phyloP scores from a whole-genome alignment of 1,284 basidiomycete genomes.

The Pseudozyma sp. region DNA sequence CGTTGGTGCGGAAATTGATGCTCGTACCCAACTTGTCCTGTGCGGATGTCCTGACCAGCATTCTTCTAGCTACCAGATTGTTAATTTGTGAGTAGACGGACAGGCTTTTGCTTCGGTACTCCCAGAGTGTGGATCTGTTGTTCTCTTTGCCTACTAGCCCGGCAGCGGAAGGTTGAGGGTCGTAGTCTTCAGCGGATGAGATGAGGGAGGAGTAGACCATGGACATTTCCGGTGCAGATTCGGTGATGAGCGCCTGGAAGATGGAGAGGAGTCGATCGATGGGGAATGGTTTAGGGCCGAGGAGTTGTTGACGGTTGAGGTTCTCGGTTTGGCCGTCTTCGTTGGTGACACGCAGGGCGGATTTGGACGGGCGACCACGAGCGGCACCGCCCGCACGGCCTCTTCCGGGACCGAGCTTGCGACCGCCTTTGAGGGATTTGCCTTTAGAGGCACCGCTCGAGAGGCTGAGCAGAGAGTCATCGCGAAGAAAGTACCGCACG shows the following conservation, averaged over 20 bases:
- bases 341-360: slow-evolving; percentile 22
- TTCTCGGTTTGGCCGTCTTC: slow-evolving; percentile 46
- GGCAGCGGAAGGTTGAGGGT: slow-evolving; percentile 61
- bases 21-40: slow-evolving; percentile 43
- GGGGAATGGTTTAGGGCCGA: slow-evolving; percentile 84
- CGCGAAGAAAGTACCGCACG: slow-evolving; percentile 69
- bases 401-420: slow-evolving; percentile 35
- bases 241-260: slow-evolving; percentile 82
- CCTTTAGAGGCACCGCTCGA: slow-evolving; percentile 34
- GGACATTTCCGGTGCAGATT: slow-evolving; percentile 76
- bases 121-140: slow-evolving; percentile 39
- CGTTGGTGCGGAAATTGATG: slow-evolving; percentile 51
- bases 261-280: slow-evolving; percentile 86
- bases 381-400: slow-evolving; percentile 23
- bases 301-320: slow-evolving; percentile 77
- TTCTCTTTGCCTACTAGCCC: slow-evolving; percentile 44
- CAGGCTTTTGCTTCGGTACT: slow-evolving; percentile 28
- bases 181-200: slow-evolving; percentile 11
- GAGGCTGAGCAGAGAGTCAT: slow-evolving; percentile 45
- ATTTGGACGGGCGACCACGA: slow-evolving; percentile 36
- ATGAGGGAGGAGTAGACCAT: slow-evolving; percentile 60
- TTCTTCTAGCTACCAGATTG: slow-evolving; percentile 39
- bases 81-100: slow-evolving; percentile 51
- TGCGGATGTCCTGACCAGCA: slow-evolving; percentile 43
- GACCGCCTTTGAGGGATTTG: slow-evolving; percentile 36